These are phyloP conservation scores for Penicillium sp. DNA, from an alignment of 2,329 filamentous ascomycete species.

Conservation along the genomic window DNA sequence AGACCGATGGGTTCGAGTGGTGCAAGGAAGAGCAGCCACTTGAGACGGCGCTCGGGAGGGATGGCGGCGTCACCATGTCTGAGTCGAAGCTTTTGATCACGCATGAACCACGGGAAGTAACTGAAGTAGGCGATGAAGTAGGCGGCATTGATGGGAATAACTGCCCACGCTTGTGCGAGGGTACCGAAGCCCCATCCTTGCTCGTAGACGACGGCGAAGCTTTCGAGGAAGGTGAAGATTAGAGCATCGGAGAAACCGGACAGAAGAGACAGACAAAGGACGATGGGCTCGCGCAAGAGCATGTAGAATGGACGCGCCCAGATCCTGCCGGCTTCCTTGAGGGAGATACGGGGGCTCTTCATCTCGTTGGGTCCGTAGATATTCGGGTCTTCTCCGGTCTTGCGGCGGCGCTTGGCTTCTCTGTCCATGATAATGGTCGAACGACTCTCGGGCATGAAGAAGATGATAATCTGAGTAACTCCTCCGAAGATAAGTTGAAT, in stretches of 20 bases:
- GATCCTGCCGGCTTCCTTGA: slow-evolving; percentile 38
- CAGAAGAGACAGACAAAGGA: slow-evolving; percentile 65
- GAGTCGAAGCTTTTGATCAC: slow-evolving; percentile 39
- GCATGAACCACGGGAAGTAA: slow-evolving; percentile 55
- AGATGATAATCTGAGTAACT: slow-evolving; percentile 50
- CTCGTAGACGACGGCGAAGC: slow-evolving; percentile 56
- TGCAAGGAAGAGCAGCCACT: slow-evolving; percentile 63
- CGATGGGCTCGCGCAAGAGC: slow-evolving; percentile 71
- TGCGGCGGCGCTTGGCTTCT: slow-evolving; percentile 56
- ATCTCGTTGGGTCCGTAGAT: slow-evolving; percentile 64
- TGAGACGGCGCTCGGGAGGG: slow-evolving; percentile 64
- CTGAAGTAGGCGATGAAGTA: slow-evolving; percentile 62
- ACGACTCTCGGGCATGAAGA: slow-evolving; percentile 57
- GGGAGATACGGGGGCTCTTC: slow-evolving; percentile 48
- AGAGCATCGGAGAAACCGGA: slow-evolving; percentile 71
- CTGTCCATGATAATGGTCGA: slow-evolving; percentile 56
- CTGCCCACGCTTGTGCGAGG: slow-evolving; percentile 58
- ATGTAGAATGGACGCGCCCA: slow-evolving; percentile 68
- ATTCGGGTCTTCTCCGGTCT: slow-evolving; percentile 54
- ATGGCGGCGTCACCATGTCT: slow-evolving; percentile 50
- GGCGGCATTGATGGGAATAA: slow-evolving; percentile 66
- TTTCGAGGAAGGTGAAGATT: slow-evolving; percentile 63
- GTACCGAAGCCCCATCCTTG: slow-evolving; percentile 60
- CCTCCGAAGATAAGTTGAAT: slow-evolving; percentile 58
- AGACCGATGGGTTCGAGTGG: slow-evolving; percentile 65